Percentiles rank a stretch among this genome's conserved stretches.
These are phyloP conservation scores for Straminergon stramineum DNA, from an alignment of 225 moss, liverwort and hornwort species.

Conservation along the genomic window DNA sequence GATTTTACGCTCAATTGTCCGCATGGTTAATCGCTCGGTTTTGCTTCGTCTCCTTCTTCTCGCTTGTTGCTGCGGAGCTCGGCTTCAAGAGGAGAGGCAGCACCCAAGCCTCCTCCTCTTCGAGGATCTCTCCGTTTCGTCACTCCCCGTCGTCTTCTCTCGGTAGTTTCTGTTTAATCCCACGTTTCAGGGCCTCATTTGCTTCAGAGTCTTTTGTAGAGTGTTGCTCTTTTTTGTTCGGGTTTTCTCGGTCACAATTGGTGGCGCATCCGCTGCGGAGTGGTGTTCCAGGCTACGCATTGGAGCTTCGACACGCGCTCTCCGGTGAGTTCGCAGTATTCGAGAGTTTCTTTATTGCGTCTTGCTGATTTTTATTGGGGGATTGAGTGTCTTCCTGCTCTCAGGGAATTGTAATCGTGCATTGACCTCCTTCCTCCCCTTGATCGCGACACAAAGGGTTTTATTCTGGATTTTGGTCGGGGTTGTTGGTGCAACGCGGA, in stretches of 20 bases:
- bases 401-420: constrained; percentile 5
- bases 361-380: background rate
- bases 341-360: background rate
- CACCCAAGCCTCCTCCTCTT: background rate
- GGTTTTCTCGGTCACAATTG: background rate
- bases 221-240: background rate
- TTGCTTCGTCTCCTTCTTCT: background rate
- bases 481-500: background rate
- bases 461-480: background rate
- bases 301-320: background rate
- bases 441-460: background rate
- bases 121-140: background rate
- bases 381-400: background rate
- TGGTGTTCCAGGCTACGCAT: background rate
- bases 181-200: background rate
- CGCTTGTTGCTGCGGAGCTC: background rate
- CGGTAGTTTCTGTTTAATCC: background rate
- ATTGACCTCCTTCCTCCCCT: background rate
- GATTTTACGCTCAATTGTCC: background rate
- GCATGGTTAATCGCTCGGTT: background rate
- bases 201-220: background rate
- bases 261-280: background rate
- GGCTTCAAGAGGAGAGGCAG: background rate
- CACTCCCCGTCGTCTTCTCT: background rate
- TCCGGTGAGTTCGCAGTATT: background rate